Base-by-base conservation (phyloP, 2,329 filamentous ascomycete species). In the Paecilomyces variotii region DNA sequence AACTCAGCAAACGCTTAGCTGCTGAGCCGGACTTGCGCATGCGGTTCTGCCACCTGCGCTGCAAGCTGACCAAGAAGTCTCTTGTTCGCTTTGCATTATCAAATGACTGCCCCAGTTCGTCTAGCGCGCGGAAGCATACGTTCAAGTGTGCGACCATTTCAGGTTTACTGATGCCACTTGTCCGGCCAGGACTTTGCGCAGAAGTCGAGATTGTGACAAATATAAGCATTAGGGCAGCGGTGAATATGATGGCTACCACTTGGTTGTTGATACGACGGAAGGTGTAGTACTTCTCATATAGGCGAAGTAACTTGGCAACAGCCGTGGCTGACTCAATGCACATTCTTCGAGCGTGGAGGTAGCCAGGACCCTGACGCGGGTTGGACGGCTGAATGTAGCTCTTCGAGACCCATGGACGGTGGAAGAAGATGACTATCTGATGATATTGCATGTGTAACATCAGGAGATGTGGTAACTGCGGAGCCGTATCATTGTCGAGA, bases 401-500 rank as follows among this genome's bases (percentile, higher is more conserved):
- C 58, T 76, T 72, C 2, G 76, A 77, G 19, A 78, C 71, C 72
- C 74, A 78, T 11, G 77, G 77, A 2, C 77, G 68, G 52, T 78
- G 76, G 57, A 76, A 70, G 62, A 76, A 76, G 27, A 78, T 78
- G 55, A 76, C 67, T 2, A 77, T 73, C 55, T 77, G 74, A 59
- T 78, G 70, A 56, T 77, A 78, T 69, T 77, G 74, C 69, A 78
- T 74, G 56, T 77, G 75, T 2, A 77, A 65, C 61, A 77, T 70
- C 24, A 77, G 61, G n/a, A 77, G 66, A 59, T 77, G 75, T 10
- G 75, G 75, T 7, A 76, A 62, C 53, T 66, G 69, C 4, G 73
- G 69, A 1, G 64, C 65, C 1, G 60, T 66, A 26, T 72, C 72
- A 52, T 73, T 67, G 4, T 70, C 63, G 24, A 72, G 59, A 52